Base-by-base conservation (phyloP, 2,329 filamentous ascomycete genomes). In the Colletotrichum lentis region DNA sequence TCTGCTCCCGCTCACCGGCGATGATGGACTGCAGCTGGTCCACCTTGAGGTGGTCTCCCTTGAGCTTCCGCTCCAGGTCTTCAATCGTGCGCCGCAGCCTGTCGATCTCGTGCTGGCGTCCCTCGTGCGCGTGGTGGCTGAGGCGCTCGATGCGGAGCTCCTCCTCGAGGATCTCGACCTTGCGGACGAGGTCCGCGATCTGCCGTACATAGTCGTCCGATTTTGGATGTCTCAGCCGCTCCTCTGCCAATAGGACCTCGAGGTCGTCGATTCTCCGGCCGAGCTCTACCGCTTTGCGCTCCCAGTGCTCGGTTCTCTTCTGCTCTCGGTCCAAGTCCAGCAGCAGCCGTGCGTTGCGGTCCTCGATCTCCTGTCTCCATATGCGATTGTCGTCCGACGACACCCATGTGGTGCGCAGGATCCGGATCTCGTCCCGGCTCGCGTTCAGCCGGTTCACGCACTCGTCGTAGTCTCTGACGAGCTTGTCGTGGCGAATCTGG, bases 251-350 rank as follows among this genome's bases (percentile, higher is more conserved):
- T 2, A 69, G 8, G 27, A 24, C 18, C 62, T 69, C 66, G 41
- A 66, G 46, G 11, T 69, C 66, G 20, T 66, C 62, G 14, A 69
- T 44, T 11, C 56, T 53, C 2, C 62, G 55, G 27, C 53, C 61
- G 8, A 69, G 41, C 18, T 69, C 66, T 24, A 53, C 44, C 16
- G 66, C 66, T 39, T 93, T 93, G 47, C 96, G 88, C 94, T 98
- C 98, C 96, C 96, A 99, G 77, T 99, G 96, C 77, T 98, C 96
- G 72, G 97, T 95, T 16, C 93, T 89, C 76, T 96, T 97, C 72
- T 95, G 91, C 77, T 98, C 94, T 71, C 93, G 94, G 76, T 98
- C 96, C 8, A 99, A 86, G 74, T 99, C 96, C 37, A 96, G 86
- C 0, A 66, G 31, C 10, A 69, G 37, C 35, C 62, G 56, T 46